Evolutionary conservation across 345 rosid genomes (phyloP), one percentile per base, ranked within the genome.

Genomic region (Carallia pectinifolia): DNA sequence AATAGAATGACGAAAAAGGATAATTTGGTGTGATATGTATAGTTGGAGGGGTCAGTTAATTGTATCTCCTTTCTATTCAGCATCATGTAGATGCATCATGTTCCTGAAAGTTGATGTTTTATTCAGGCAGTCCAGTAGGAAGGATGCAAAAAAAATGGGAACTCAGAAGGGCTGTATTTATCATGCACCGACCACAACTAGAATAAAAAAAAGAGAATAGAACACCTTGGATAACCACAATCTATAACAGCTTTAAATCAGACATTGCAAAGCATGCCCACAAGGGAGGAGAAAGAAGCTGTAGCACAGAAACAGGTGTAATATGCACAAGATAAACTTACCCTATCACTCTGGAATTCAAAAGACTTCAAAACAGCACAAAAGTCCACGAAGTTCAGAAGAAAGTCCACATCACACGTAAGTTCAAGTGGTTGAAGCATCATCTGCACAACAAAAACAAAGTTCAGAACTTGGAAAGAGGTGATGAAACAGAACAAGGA

Each of bases 261-360:
- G 33, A 30, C 13, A 2, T 23, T n/a, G 30, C 6, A 56, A 56
- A 56, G 33, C 60, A 56, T 56, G 60, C 2, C 16, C 27, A 56
- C 7, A 56, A 9, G 13, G 15, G 10, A 13, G 31, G 7, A 23
- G 23, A 27, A 23, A 23, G 29, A 40, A 39, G 33, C 34, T 31
- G 30, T 23, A n/a, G n/a, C 6, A 6, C 0, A 38, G 7, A 27
- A 47, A 54, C n/a, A 2, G 55, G 19, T 54, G 64, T 38, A 72
- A 72, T 56, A 56, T 23, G 60, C 60, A 56, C 50, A 44, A 44
- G 1, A 44, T 44, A 27, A 68, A 65, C 93, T 85, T 82, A 93
- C 98, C 82, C 94, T 89, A 82, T 85, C 88, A 67, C 73, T 84
- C 47, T 88, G 94, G 84, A 87, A 89, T 68, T 82, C 80, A 77